phyloP scores from a whole-genome alignment of 2,329 filamentous ascomycete species.

The Aspergillus japonicus region DNA sequence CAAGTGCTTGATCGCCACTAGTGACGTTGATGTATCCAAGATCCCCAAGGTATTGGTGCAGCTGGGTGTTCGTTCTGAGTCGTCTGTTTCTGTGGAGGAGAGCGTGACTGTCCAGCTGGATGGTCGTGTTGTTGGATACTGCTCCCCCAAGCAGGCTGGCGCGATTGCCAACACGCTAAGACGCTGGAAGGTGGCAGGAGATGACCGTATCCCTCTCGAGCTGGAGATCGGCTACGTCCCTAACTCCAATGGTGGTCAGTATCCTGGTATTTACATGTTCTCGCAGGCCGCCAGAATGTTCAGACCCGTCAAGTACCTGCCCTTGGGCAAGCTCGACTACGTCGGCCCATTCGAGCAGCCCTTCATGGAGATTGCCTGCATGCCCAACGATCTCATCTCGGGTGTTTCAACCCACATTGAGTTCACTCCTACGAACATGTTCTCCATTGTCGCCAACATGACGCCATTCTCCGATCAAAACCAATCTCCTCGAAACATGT shows the following conservation, averaged over 20 bases:
- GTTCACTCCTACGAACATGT: slow-evolving; percentile 89
- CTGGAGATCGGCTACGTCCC: slow-evolving; percentile 93
- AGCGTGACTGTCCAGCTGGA: slow-evolving; percentile 89
- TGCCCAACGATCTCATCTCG: slow-evolving; percentile 82
- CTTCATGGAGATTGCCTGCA: slow-evolving; percentile 95
- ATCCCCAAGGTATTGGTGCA: slow-evolving; percentile 73
- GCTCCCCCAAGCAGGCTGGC: slow-evolving; percentile 76
- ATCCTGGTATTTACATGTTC: slow-evolving; percentile 92
- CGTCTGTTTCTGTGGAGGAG: slow-evolving; percentile 76
- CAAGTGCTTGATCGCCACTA: slow-evolving; percentile 86
- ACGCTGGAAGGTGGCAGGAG: slow-evolving; percentile 92
- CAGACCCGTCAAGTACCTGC: slow-evolving; percentile 86
- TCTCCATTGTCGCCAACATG: slow-evolving; percentile 97
- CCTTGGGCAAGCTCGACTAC: slow-evolving; percentile 79
- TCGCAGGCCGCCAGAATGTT: slow-evolving; percentile 84
- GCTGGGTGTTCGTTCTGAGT: slow-evolving; percentile 73
- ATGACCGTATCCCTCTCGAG: slow-evolving; percentile 73
- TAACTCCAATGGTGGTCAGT: slow-evolving; percentile 84
- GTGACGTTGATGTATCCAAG: slow-evolving; percentile 68
- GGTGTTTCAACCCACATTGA: slow-evolving; percentile 92
- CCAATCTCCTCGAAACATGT: slow-evolving; percentile 98
- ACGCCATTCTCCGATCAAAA: slow-evolving; percentile 99
- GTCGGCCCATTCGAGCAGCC: slow-evolving; percentile 95
- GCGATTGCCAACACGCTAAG: slow-evolving; percentile 82
- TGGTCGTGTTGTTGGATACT: slow-evolving; percentile 86